Conservation (phyloP, 208 protist species). For the Porcisia hertigi region DNA sequence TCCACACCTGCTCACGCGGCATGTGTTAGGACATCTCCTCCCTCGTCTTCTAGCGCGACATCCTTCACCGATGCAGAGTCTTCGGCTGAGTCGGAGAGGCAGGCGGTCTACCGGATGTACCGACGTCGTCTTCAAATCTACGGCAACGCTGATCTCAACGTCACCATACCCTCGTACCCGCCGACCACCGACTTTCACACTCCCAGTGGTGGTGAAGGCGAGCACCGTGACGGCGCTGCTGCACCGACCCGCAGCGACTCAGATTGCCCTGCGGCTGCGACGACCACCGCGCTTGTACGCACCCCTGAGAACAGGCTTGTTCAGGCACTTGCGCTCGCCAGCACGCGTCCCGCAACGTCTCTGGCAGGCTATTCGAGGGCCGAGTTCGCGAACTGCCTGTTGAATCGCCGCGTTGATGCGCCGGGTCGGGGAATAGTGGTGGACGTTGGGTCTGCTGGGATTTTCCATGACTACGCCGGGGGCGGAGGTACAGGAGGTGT, state of each 20-base stretch:
- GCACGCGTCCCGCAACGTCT: constrained; percentile 1
- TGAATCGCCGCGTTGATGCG: constrained; percentile 25
- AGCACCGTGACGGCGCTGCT: not conserved
- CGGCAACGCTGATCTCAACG: constrained; percentile 21
- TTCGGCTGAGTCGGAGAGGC: constrained; percentile 9
- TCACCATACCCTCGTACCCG: not conserved
- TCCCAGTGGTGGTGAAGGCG: not conserved
- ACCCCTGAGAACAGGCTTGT: constrained; percentile 23
- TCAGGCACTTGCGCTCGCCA: constrained; percentile 28
- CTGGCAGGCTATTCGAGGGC: constrained; percentile 13
- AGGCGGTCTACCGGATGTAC: constrained; percentile 32
- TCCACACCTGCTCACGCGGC: not conserved
- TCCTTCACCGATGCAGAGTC: not conserved
- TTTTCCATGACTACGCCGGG: not conserved
- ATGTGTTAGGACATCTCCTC: not conserved
- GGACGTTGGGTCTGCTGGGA: constrained; percentile 18
- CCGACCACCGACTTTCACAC: not conserved
- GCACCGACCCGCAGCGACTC: not conserved
- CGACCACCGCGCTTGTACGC: constrained; percentile 14
- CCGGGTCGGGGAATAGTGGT: constrained; percentile 29
- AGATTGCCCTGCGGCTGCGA: not conserved
- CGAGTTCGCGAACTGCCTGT: constrained; percentile 29
- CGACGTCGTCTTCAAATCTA: constrained; percentile 31
- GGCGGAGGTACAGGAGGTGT: not conserved
- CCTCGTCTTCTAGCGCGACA: not conserved